Conservation (phyloP, 345 rosid species). For the Physaria fendleri region DNA sequence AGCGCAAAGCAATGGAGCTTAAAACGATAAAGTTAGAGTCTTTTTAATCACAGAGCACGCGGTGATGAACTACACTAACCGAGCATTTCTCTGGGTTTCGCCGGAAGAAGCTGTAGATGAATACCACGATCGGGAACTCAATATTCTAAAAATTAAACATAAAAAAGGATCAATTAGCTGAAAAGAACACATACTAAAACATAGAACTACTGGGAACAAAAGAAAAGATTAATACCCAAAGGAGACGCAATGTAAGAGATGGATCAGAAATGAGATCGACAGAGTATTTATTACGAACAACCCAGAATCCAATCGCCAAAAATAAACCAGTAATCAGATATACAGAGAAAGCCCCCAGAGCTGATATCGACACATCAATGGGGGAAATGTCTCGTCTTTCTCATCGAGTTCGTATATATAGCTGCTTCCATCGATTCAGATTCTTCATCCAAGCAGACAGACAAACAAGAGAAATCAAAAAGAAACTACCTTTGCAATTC, state of each 20-base stretch:
- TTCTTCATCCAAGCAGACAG: neutral
- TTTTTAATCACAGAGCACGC: neutral
- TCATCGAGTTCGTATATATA: conserved; percentile 5
- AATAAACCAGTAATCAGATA: conserved; percentile 43
- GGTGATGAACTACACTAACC: conserved; percentile 35
- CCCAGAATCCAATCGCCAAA: conserved; percentile 44
- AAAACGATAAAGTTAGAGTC: neutral
- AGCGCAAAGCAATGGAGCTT: neutral
- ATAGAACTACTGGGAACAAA: neutral
- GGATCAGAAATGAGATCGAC: conserved; percentile 60
- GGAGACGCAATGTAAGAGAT: conserved; percentile 43
- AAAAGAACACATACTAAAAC: neutral
- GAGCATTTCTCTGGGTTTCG: conserved; percentile 46
- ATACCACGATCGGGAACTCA: conserved; percentile 42
- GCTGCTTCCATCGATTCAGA: conserved; percentile 7
- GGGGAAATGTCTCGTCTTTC: conserved; percentile 17
- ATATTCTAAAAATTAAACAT: conserved; percentile 32
- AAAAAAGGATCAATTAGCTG: neutral
- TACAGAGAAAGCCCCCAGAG: conserved; percentile 17
- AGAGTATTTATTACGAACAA: conserved; percentile 37
- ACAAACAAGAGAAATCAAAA: neutral
- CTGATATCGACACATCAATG: conserved; percentile 21
- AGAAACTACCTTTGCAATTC: neutral
- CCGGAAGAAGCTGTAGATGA: conserved; percentile 53
- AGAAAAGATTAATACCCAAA: conserved; percentile 38